Evolutionary conservation across 768 basidiomycete species (phyloP).

Genomic region (Collybiopsis confluens): DNA sequence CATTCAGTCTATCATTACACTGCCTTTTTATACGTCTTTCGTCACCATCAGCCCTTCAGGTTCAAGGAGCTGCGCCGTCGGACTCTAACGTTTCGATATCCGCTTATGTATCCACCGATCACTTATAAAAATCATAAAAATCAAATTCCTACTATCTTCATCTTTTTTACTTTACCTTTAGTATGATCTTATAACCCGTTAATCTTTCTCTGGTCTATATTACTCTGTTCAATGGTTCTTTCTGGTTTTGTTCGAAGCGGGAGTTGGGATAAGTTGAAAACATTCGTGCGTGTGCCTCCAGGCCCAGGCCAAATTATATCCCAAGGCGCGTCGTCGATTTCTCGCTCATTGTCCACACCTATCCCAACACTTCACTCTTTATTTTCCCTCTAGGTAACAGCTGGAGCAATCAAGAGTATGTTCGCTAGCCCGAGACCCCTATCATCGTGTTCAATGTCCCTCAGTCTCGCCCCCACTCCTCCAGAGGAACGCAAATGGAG

Average conservation of each 20-base stretch:
- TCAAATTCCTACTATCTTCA: no score
- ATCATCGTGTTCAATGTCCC: no score
- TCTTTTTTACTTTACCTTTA: neutral
- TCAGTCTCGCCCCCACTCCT: constrained; percentile 11
- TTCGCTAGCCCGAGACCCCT: neutral
- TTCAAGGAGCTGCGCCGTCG: no score
- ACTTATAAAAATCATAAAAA: neutral
- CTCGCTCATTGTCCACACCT: no score
- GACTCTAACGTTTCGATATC: neutral
- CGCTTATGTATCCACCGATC: constrained; percentile 1
- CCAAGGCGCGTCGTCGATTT: neutral
- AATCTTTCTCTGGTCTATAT: neutral
- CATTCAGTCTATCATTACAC: no score
- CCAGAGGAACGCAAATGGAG: constrained; percentile 11
- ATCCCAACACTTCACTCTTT: no score
- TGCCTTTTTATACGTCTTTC: no score
- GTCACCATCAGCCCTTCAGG: no score
- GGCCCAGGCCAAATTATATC: neutral
- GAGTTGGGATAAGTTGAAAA: neutral
- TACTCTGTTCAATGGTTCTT: neutral
- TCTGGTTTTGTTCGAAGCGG: neutral
- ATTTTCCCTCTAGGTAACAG: neutral
- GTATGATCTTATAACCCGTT: neutral
- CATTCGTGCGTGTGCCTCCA: constrained; percentile 1
- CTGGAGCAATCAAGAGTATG: constrained; percentile 12